Percentiles rank a stretch among this genome's conserved stretches.
Conservation (phyloP, 2,329 filamentous ascomycete species). For the Alternaria alternata region DNA sequence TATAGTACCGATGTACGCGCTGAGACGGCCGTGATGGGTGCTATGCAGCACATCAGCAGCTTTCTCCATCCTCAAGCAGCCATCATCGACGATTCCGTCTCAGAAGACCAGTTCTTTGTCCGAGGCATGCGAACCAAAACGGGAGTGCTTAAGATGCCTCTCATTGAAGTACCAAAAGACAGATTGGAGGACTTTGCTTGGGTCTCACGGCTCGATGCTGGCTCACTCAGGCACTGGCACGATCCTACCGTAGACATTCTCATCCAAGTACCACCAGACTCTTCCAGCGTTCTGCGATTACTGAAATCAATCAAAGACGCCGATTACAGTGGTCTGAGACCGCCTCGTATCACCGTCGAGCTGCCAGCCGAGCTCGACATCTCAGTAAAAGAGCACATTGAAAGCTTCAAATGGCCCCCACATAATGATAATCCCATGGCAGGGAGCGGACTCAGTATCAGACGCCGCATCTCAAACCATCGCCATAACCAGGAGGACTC, state of each 20-base stretch:
- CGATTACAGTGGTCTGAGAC: slow-evolving; percentile 74
- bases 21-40: slow-evolving; percentile 68
- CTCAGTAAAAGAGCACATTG: slow-evolving; percentile 69
- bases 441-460: slow-evolving; percentile 67
- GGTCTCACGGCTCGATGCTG: slow-evolving; percentile 79
- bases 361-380: slow-evolving; percentile 75
- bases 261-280: slow-evolving; percentile 75
- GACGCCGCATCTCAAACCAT: slow-evolving; percentile 73
- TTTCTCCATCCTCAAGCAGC: slow-evolving; percentile 81
- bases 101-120: slow-evolving; percentile 75
- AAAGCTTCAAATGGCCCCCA: slow-evolving; percentile 71
- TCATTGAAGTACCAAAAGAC: slow-evolving; percentile 77
- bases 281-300: slow-evolving; percentile 79
- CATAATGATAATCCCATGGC: slow-evolving; percentile 50
- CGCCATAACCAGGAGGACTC: slow-evolving; percentile 72
- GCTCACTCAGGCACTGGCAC: slow-evolving; percentile 79
- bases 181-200: slow-evolving; percentile 73
- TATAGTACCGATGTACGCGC: slow-evolving; percentile 75
- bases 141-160: slow-evolving; percentile 61
- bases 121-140: slow-evolving; percentile 66
- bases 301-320: slow-evolving; percentile 77
- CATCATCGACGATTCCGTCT: slow-evolving; percentile 71
- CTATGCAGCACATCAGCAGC: slow-evolving; percentile 73
- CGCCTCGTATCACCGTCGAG: slow-evolving; percentile 84
- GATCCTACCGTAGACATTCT: slow-evolving; percentile 80